Conservation (phyloP, 495 filamentous ascomycete genomes). For the Penicillium taxi region DNA sequence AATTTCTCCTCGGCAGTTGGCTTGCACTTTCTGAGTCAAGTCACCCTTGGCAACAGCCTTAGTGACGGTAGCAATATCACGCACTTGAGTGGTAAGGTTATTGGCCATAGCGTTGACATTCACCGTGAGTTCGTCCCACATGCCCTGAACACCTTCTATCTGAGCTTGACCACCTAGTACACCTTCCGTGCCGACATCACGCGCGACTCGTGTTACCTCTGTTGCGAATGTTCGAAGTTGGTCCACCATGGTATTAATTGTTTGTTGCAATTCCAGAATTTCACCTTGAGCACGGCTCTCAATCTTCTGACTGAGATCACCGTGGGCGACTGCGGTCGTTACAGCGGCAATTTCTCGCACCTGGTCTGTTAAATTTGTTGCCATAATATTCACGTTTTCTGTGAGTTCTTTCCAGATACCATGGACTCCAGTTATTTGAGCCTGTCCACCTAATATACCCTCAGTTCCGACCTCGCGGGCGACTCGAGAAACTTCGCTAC, state of each 20-base stretch:
- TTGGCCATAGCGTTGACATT: conserved; percentile 99
- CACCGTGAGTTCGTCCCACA: conserved; percentile 95
- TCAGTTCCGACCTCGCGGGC: conserved; percentile 97
- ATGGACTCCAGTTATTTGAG: conserved; percentile 87
- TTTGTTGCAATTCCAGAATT: conserved; percentile 92
- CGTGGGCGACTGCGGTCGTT: conserved; percentile 92
- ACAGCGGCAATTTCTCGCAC: conserved; percentile 97
- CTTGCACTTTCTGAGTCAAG: conserved; percentile 93
- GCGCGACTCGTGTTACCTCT: conserved; percentile 91
- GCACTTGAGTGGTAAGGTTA: conserved; percentile 93
- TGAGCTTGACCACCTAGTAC: conserved; percentile 94
- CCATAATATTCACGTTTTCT: conserved; percentile 98
- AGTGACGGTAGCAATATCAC: conserved; percentile 98
- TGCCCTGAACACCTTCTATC: conserved; percentile 77
- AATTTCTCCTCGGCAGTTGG: conserved; percentile 94
- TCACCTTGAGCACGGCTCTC: conserved; percentile 90
- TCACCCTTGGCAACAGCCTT: conserved; percentile 95
- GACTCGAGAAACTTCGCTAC: conserved; percentile 92
- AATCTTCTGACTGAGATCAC: conserved; percentile 94
- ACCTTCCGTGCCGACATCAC: conserved; percentile 96
- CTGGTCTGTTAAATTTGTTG: conserved; percentile 72
- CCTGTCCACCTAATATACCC: conserved; percentile 93
- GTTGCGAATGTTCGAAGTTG: conserved; percentile 95
- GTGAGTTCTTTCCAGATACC: conserved; percentile 98
- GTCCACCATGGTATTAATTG: conserved; percentile 99